A percentile compares a stretch with the other conserved stretches of the same genome.
phyloP scores from a whole-genome alignment of 352 stramenopile genomes.

The Phytophthora meadii region DNA sequence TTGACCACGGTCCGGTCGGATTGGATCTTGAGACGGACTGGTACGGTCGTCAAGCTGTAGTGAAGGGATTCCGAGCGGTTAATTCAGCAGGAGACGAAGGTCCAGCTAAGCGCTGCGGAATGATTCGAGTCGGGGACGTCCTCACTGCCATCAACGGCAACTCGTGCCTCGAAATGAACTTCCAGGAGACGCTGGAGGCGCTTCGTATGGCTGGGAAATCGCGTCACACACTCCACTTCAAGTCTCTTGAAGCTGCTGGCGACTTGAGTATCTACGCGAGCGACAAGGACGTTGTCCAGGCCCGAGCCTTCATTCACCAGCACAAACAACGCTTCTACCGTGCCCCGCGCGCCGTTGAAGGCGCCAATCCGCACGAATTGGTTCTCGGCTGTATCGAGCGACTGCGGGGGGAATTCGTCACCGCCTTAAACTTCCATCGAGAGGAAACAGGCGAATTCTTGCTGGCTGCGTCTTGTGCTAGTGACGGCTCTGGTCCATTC shows the following conservation, averaged over 20 bases:
- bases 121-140: slow-evolving; percentile 75
- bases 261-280: slow-evolving; percentile 74
- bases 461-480: slow-evolving; percentile 71
- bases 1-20: slow-evolving; percentile 65
- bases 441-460: slow-evolving; percentile 86
- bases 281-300: slow-evolving; percentile 67
- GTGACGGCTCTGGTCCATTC: slow-evolving; percentile 73
- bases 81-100: slow-evolving; percentile 54
- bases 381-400: slow-evolving; percentile 78
- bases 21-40: slow-evolving; percentile 79
- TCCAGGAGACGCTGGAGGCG: slow-evolving; percentile 59
- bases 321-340: slow-evolving; percentile 82
- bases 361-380: slow-evolving; percentile 36
- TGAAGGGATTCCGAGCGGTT: slow-evolving; percentile 71
- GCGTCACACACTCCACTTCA: slow-evolving; percentile 75
- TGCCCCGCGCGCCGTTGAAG: slow-evolving; percentile 24
- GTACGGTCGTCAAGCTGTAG: slow-evolving; percentile 75
- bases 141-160: slow-evolving; percentile 77
- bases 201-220: slow-evolving; percentile 51
- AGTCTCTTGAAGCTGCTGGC: slow-evolving; percentile 66
- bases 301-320: slow-evolving; percentile 78
- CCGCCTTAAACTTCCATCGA: slow-evolving; percentile 83
- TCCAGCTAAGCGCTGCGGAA: slow-evolving; percentile 57
- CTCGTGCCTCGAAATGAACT: slow-evolving; percentile 75
- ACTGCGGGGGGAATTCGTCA: slow-evolving; percentile 76